A percentile compares a stretch with the other conserved stretches of the same genome.
Evolutionary conservation across 1,284 basidiomycete genomes (phyloP).

Genomic region (Ustilago crameri): DNA sequence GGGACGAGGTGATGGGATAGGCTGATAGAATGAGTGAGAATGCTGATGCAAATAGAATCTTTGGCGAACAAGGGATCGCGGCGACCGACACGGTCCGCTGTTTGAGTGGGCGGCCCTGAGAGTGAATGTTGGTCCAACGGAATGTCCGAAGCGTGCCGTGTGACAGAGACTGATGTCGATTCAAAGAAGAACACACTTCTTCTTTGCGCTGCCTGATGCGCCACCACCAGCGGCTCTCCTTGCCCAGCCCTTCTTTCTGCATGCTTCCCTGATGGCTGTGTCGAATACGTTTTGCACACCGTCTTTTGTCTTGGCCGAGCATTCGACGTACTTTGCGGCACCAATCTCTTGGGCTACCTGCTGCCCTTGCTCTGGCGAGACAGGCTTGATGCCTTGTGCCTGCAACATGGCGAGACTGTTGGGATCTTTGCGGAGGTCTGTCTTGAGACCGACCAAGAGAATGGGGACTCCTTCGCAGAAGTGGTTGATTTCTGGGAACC

Average conservation of each 20-base stretch:
- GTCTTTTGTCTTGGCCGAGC: constrained; percentile 87
- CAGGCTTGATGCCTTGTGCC: constrained; percentile 87
- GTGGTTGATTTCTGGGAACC: constrained; percentile 97
- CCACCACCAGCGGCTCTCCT: constrained; percentile 29
- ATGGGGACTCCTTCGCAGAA: constrained; percentile 94
- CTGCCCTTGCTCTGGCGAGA: constrained; percentile 74
- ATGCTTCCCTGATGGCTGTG: constrained; percentile 84
- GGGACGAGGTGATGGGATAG: background rate
- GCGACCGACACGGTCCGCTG: constrained; percentile 8
- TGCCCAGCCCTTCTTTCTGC: constrained; percentile 59
- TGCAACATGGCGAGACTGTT: constrained; percentile 89
- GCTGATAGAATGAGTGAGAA: background rate
- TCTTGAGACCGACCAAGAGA: constrained; percentile 91
- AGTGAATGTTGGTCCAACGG: background rate
- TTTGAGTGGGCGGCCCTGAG: constrained; percentile 1
- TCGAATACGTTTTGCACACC: constrained; percentile 94
- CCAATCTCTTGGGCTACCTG: constrained; percentile 88
- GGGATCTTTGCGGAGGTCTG: constrained; percentile 82
- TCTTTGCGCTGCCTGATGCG: constrained; percentile 71
- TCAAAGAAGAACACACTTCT: constrained; percentile 81
- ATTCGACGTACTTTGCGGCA: constrained; percentile 89
- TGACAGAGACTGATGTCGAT: background rate
- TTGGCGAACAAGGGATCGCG: background rate
- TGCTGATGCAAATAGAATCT: background rate
- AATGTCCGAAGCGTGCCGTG: background rate